Evolutionary conservation across 2,329 filamentous ascomycete genomes (phyloP), one percentile per base, ranked within the genome.

Genomic region (Parafenestella ontariensis): DNA sequence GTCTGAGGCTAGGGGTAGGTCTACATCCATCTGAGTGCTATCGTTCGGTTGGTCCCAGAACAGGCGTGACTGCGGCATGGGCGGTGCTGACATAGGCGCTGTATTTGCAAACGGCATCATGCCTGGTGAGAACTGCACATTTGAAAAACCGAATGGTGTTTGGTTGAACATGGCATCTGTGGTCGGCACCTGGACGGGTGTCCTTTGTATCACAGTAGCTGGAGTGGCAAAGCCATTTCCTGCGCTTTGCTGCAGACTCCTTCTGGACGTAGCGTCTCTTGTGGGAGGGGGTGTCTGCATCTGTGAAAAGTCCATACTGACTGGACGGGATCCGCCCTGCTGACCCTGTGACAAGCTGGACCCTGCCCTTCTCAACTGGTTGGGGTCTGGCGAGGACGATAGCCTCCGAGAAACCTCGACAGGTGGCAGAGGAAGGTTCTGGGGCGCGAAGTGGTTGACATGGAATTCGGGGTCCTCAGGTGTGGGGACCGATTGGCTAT

Each of bases 231-330:
- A 60, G 6, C 66, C 70, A 41, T 65, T 57, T 20, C 66, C 64
- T 31, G 46, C 57, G 46, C 58, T 63, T 34, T 77, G 72, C 43
- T 72, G 68, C 44, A 73, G 61, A 45, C 71, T 78, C 59, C 82
- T 80, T 65, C 81, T 79, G 5, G 80, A 83, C 17, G 83, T 78
- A 47, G 77, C 75, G 57, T 80, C 84, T 71, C 85, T 80, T 23
- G 84, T 87, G 2, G 85, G 85, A 44, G 85, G 85, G 29, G 85
- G 85, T 11, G 85, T 87, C 71, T 87, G 85, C 78, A 87, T 86
- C 13, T 82, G 79, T 20, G 74, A 76, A 13, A 72, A 68, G 54
- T 77, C 72, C 76, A 78, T 78, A 49, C 59, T 71, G 58, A 68
- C 59, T 20, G 66, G 64, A 46, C 63, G 64, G 24, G 67, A 53